Conservation (phyloP, 805 yeast species). For the Starmerella cellae region DNA sequence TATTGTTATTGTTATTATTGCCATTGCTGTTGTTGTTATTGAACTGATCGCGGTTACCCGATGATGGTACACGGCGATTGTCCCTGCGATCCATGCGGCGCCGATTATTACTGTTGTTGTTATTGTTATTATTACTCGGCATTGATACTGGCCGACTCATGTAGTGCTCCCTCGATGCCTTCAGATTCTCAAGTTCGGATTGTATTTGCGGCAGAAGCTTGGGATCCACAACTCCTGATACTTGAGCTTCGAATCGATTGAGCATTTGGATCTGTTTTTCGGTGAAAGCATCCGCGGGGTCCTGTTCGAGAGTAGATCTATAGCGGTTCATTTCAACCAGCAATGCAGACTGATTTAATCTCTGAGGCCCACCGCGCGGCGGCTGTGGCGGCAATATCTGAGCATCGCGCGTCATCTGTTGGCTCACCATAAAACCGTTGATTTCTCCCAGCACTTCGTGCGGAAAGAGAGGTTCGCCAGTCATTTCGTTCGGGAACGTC, state of each 20-base stretch:
- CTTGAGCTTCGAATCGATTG: conserved; percentile 22
- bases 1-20: background rate
- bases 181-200: conserved; percentile 22
- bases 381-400: background rate
- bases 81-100: conserved; percentile 1
- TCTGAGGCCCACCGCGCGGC: conserved; percentile 7
- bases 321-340: conserved; percentile 25
- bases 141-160: too few relatives aligned
- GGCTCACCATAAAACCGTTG: conserved; percentile 45
- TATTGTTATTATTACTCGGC: too few relatives aligned
- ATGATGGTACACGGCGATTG: background rate
- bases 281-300: conserved; percentile 21
- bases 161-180: conserved; percentile 5
- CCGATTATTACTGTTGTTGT: background rate
- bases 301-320: conserved; percentile 17
- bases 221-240: conserved; percentile 25
- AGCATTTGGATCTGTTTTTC: conserved; percentile 24
- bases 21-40: background rate
- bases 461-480: conserved; percentile 62
- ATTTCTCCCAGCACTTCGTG: conserved; percentile 54
- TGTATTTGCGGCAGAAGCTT: conserved; percentile 23
- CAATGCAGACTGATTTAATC: conserved; percentile 23
- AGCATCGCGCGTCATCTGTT: background rate
- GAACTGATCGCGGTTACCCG: background rate
- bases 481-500: conserved; percentile 50